phyloP scores from a whole-genome alignment of 2,329 filamentous ascomycete genomes.

The Botrytis deweyae region DNA sequence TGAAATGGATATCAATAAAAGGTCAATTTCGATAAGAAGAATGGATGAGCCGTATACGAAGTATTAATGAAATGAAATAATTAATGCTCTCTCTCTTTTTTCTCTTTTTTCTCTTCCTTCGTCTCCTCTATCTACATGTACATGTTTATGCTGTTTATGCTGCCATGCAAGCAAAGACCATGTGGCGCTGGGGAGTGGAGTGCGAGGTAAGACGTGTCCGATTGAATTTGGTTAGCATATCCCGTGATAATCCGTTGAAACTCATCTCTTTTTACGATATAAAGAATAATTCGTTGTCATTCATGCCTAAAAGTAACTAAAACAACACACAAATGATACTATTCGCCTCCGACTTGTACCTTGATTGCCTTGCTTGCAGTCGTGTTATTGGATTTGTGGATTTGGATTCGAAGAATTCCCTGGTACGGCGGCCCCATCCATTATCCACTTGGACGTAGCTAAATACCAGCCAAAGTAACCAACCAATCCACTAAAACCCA shows the following conservation, averaged over 20 bases:
- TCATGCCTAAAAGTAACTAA: constrained; percentile 20
- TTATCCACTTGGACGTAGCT: background rate
- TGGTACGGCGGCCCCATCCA: constrained; percentile 6
- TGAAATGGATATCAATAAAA: constrained; percentile 16
- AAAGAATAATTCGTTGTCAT: constrained; percentile 22
- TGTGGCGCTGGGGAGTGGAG: constrained; percentile 22
- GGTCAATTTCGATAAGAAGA: constrained; percentile 9
- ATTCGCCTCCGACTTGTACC: constrained; percentile 18
- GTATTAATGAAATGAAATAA: constrained; percentile 16
- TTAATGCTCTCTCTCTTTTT: constrained; percentile 2
- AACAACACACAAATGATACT: constrained; percentile 20
- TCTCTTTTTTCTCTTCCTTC: background rate
- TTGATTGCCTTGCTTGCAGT: constrained; percentile 12
- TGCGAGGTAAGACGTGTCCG: constrained; percentile 21
- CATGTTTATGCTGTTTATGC: constrained; percentile 9
- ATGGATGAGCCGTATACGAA: background rate
- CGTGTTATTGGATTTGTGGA: constrained; percentile 22
- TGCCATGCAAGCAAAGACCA: constrained; percentile 22
- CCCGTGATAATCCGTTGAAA: constrained; percentile 8
- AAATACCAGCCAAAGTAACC: background rate
- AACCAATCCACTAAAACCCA: background rate
- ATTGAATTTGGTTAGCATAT: constrained; percentile 15
- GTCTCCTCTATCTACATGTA: constrained; percentile 3
- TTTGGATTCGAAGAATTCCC: constrained; percentile 7
- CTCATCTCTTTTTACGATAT: constrained; percentile 10